Evolutionary conservation across 2,329 filamentous ascomycete genomes (phyloP).

Genomic region (Pseudocercospora fuligena): DNA sequence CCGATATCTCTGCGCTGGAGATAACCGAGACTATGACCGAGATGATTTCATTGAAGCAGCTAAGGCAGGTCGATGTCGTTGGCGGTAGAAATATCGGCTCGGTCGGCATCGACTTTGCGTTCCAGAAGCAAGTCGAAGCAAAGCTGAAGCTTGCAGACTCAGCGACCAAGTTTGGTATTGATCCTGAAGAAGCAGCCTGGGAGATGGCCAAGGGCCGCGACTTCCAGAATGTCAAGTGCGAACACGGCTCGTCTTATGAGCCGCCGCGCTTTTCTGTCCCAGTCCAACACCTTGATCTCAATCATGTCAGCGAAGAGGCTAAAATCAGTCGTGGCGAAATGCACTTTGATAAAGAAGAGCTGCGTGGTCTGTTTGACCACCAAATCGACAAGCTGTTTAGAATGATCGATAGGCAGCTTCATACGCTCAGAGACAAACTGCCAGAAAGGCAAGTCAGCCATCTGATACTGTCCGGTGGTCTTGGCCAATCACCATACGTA

Average conservation of each 20-base stretch:
- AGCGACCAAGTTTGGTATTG: background rate
- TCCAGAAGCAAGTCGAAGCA: slow-evolving; percentile 12
- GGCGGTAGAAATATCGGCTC: slow-evolving; percentile 19
- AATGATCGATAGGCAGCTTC: slow-evolving; percentile 10
- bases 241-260: slow-evolving; percentile 50
- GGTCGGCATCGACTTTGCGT: slow-evolving; percentile 16
- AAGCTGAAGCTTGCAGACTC: slow-evolving; percentile 11
- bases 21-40: slow-evolving; percentile 29
- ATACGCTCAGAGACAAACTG: background rate
- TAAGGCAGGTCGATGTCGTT: slow-evolving; percentile 19
- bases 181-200: slow-evolving; percentile 17
- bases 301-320: slow-evolving; percentile 46
- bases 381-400: background rate
- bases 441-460: slow-evolving; percentile 8
- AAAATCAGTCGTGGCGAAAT: slow-evolving; percentile 45
- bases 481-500: slow-evolving; percentile 3
- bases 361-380: slow-evolving; percentile 50
- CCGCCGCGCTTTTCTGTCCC: slow-evolving; percentile 49
- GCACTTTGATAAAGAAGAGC: slow-evolving; percentile 45
- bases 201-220: slow-evolving; percentile 20
- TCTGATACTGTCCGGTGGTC: slow-evolving; percentile 1
- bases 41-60: background rate
- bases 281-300: slow-evolving; percentile 51
- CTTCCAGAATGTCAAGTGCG: slow-evolving; percentile 23
- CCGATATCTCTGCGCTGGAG: slow-evolving; percentile 46